Evolutionary conservation across 768 basidiomycete genomes (phyloP).

Genomic region (Boletus eberwhitei): DNA sequence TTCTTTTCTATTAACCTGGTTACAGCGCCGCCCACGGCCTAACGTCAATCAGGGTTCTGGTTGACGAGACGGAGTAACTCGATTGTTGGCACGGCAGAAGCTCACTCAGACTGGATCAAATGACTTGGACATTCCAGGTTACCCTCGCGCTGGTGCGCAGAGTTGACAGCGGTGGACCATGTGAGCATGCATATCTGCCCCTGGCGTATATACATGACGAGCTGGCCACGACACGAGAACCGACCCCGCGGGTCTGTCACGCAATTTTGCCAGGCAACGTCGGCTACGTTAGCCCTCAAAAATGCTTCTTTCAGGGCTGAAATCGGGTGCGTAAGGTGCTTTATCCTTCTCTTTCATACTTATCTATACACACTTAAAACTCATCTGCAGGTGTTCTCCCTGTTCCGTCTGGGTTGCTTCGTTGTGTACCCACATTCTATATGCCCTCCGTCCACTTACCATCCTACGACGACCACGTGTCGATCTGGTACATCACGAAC

Average conservation of each 20-base stretch:
- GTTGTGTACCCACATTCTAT: constrained; percentile 35
- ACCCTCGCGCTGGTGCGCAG: not conserved
- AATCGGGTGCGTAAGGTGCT: constrained; percentile 6
- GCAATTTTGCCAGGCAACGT: constrained; percentile 20
- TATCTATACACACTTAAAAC: constrained; percentile 19
- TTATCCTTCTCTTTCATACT: constrained; percentile 9
- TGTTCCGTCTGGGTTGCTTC: constrained; percentile 1
- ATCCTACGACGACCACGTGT: constrained; percentile 61
- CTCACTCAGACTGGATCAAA: not conserved
- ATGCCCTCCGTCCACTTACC: constrained; percentile 74
- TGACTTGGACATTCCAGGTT: not conserved
- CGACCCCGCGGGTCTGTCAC: constrained; percentile 5
- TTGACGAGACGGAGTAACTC: not conserved
- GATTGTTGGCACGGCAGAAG: not conserved
- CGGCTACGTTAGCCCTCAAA: constrained; percentile 20
- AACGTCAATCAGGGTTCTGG: constrained; percentile 13
- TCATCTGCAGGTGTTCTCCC: constrained; percentile 6
- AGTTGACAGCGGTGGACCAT: not conserved
- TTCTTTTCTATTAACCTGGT: constrained; percentile 14
- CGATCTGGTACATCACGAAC: constrained; percentile 72
- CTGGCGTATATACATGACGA: not conserved
- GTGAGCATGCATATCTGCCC: not conserved
- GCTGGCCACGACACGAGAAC: not conserved
- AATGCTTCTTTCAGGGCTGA: constrained; percentile 20
- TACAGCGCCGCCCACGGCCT: constrained; percentile 10